Percentiles rank a stretch among this genome's conserved stretches.
These are phyloP conservation scores for Russula dissimulans DNA, from an alignment of 768 basidiomycete genomes.

Conservation along the genomic window DNA sequence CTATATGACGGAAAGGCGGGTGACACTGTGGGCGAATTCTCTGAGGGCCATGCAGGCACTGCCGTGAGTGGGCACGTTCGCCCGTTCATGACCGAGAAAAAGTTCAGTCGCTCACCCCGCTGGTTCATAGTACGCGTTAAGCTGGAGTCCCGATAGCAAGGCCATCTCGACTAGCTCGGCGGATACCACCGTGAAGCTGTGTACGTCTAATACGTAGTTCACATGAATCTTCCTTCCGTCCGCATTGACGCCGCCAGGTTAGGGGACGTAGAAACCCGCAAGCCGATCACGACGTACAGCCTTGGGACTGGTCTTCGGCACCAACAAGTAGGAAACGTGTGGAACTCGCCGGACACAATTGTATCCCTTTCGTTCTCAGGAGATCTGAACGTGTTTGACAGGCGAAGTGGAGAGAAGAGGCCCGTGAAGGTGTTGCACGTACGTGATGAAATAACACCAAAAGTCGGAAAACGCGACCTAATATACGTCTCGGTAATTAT, in stretches of 20 bases:
- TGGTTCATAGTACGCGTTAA: constrained; percentile 47
- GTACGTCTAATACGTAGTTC: constrained; percentile 30
- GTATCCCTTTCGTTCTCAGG: constrained; percentile 81
- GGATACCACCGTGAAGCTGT: constrained; percentile 81
- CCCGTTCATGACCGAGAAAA: background rate
- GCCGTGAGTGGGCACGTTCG: constrained; percentile 42
- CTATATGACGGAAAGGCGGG: constrained; percentile 88
- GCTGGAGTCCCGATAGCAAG: constrained; percentile 76
- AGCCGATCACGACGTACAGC: constrained; percentile 58
- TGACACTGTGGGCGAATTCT: constrained; percentile 61
- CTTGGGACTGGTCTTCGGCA: constrained; percentile 64
- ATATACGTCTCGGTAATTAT: background rate
- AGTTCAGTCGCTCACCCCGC: background rate
- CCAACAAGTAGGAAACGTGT: constrained; percentile 87
- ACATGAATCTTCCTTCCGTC: background rate
- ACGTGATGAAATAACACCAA: constrained; percentile 19
- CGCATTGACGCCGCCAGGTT: background rate
- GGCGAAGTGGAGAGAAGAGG: constrained; percentile 45
- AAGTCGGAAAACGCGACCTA: background rate
- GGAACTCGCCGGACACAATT: constrained; percentile 61
- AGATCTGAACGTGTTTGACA: constrained; percentile 74
- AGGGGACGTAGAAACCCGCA: constrained; percentile 79
- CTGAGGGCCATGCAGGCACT: constrained; percentile 65
- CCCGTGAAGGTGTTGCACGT: constrained; percentile 56
- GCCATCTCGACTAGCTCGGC: constrained; percentile 73